Evolutionary conservation across 805 yeast genomes (phyloP), one percentile per base, ranked within the genome.

Genomic region (Metschnikowia kofuensis): DNA sequence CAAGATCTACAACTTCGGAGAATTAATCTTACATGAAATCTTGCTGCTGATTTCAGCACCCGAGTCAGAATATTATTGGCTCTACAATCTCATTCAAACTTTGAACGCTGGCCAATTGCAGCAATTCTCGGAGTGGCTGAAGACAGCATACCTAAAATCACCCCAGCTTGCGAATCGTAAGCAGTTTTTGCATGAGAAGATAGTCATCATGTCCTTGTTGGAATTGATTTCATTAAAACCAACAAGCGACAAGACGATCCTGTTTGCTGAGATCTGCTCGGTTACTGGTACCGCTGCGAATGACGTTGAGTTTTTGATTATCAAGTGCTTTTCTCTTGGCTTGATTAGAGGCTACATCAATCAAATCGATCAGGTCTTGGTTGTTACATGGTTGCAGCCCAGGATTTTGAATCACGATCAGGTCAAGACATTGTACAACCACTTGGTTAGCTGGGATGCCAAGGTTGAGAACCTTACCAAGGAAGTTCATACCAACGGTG

Each of bases 381-480:
- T 85, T 32, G 83, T 94, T 42, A 83, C 87, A 28, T 94, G 99
- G 99, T 85, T 92, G 53, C 98, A 94, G 75, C 98, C 99, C 50
- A 79, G 98, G 61, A 88, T 90, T 47, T 85, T 94, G 78, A 89
- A 89, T 61, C 76, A 75, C 54, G 80, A 80, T 39, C 99, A 94
- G 74, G 86, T 92, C 50, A 79, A 76, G 49, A 76, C 77, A 39
- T 89, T 94, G 87, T 82, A 83, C 55, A 75, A 77, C 45, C 86
- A 87, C 59, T 78, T 94, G 62, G 75, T 75, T 28, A 76, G 75
- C 44, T 94, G 99, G 99, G 85, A 87, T 58, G 65, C 67, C 47
- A 84, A 84, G 58, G 97, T 92, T 27, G 76, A 77, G 35, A 74
- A 75, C 32, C 76, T 94, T 57, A 86, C 69, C 13, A 50, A 54